Evolutionary conservation across 192 early-diverging fungal species (phyloP).

Genomic region (Entomortierella chlamydospora): DNA sequence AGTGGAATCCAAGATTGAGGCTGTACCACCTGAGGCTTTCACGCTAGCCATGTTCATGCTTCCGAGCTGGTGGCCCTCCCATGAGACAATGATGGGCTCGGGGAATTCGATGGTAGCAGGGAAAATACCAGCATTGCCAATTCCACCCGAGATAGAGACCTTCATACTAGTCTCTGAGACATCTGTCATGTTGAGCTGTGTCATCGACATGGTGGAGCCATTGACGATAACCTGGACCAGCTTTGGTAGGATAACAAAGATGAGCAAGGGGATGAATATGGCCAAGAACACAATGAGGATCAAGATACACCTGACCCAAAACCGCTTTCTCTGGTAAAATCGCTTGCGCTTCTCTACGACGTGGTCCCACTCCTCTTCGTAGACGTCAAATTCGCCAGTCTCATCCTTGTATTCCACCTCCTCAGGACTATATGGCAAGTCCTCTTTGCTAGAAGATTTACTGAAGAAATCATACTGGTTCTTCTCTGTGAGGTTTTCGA

Average conservation of each 20-base stretch:
- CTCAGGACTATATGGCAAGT: slow-evolving; percentile 34
- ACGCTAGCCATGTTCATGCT: slow-evolving; percentile 59
- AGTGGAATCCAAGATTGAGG: slow-evolving; percentile 54
- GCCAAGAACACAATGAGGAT: slow-evolving; percentile 54
- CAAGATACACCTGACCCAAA: slow-evolving; percentile 58
- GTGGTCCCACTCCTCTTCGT: slow-evolving; percentile 44
- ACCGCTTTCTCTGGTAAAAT: slow-evolving; percentile 61
- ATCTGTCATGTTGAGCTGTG: slow-evolving; percentile 57
- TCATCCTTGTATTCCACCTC: slow-evolving; percentile 44
- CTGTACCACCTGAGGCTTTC: slow-evolving; percentile 53
- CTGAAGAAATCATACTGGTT: not conserved
- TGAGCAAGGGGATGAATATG: slow-evolving; percentile 57
- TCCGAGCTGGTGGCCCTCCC: slow-evolving; percentile 61
- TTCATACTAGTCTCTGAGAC: slow-evolving; percentile 56
- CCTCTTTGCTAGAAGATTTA: slow-evolving; percentile 4
- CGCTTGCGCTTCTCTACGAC: slow-evolving; percentile 30
- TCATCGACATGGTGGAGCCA: slow-evolving; percentile 51
- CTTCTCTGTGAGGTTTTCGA: slow-evolving; percentile 40
- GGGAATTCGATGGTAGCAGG: slow-evolving; percentile 63
- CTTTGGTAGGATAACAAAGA: slow-evolving; percentile 65
- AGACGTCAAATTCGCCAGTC: slow-evolving; percentile 15
- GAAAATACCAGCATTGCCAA: slow-evolving; percentile 63
- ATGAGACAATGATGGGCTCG: slow-evolving; percentile 58
- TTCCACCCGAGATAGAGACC: slow-evolving; percentile 59
- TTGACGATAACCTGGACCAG: slow-evolving; percentile 62